phyloP scores from a whole-genome alignment of 768 basidiomycete species.

The Leccinum disarticulatum region DNA sequence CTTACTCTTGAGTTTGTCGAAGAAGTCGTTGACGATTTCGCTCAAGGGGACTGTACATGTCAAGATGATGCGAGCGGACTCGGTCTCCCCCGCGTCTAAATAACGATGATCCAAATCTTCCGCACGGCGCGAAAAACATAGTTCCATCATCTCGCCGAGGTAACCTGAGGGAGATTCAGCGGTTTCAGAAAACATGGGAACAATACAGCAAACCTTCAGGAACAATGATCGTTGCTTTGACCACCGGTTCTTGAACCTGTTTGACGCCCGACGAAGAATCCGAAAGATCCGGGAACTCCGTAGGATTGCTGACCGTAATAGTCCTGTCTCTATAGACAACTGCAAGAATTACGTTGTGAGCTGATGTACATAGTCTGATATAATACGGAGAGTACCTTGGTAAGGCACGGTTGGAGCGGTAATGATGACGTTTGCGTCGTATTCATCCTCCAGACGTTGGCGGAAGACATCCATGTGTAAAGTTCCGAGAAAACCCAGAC shows the following conservation, averaged over 20 bases:
- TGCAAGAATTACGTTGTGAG: constrained; percentile 31
- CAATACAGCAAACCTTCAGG: constrained; percentile 68
- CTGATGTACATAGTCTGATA: neutral
- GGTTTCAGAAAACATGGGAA: neutral
- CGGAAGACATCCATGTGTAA: constrained; percentile 97
- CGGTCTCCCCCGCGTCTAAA: constrained; percentile 54
- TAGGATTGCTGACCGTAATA: constrained; percentile 83
- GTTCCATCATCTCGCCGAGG: constrained; percentile 94
- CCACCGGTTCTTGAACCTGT: constrained; percentile 88
- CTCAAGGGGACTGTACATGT: constrained; percentile 84
- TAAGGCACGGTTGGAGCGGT: constrained; percentile 97
- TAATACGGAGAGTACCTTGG: constrained; percentile 49
- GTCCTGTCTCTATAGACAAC: constrained; percentile 71
- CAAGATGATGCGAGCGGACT: constrained; percentile 67
- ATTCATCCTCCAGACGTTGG: constrained; percentile 95
- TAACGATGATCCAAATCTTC: constrained; percentile 82
- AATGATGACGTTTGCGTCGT: constrained; percentile 90
- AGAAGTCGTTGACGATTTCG: constrained; percentile 94
- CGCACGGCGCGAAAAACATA: constrained; percentile 85
- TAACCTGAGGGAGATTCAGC: constrained; percentile 55
- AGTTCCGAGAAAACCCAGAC: constrained; percentile 93
- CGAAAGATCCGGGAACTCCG: constrained; percentile 86
- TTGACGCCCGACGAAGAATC: constrained; percentile 61
- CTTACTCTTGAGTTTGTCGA: constrained; percentile 90
- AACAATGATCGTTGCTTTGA: constrained; percentile 91